These are phyloP conservation scores for Cenchrus purpureus DNA, from an alignment of 176 grass and related monocot genomes.

Conservation along the genomic window DNA sequence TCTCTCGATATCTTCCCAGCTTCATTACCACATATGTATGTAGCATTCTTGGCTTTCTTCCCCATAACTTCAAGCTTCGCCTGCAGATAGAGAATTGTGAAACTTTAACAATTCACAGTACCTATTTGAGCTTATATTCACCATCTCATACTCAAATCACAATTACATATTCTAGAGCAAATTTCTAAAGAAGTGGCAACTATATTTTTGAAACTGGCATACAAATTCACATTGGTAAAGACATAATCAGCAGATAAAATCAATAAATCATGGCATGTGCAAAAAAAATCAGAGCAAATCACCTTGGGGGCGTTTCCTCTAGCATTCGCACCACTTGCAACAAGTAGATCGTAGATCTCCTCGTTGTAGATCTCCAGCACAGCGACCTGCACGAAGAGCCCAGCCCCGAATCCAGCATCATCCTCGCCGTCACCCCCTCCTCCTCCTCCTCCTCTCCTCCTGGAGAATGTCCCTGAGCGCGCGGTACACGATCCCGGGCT, in stretches of 20 bases:
- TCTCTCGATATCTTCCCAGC: constrained; percentile 79
- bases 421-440: constrained; percentile 4
- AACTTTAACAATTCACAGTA: too few relatives aligned
- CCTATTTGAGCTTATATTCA: too few relatives aligned
- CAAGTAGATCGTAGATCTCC: constrained; percentile 87
- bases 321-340: constrained; percentile 33
- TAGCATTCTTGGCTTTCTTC: constrained; percentile 92
- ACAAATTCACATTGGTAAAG: neutral
- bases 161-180: neutral
- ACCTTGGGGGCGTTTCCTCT: constrained; percentile 79
- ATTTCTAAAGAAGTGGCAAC: neutral
- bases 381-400: constrained; percentile 67
- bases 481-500: constrained; percentile 91
- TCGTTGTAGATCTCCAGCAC: constrained; percentile 95
- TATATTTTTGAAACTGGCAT: neutral
- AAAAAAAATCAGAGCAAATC: neutral
- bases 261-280: neutral
- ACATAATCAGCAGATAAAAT: neutral
- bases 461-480: constrained; percentile 72
- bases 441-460: constrained; percentile 17
- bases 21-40: constrained; percentile 83
- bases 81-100: constrained; percentile 33
- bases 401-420: constrained; percentile 53
- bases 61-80: constrained; percentile 80
- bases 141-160: neutral